Evolutionary conservation across 2,329 filamentous ascomycete species (phyloP), one percentile per base, ranked within the genome.

Genomic region (Raffaelea arxii): DNA sequence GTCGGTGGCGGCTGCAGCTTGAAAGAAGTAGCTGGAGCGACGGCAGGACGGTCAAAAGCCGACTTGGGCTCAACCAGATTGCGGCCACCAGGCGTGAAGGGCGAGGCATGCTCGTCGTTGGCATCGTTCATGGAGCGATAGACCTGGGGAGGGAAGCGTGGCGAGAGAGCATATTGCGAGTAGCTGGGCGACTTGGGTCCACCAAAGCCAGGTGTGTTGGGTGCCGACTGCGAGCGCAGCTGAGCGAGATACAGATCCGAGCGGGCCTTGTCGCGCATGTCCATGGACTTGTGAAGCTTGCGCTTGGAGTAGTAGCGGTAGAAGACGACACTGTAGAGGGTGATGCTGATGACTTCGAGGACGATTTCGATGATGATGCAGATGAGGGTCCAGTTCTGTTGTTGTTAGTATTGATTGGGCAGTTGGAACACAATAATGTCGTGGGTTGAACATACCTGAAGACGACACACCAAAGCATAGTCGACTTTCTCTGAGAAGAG

Each of bases 271-370:
- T 98, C 92, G 58, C 92, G 88, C 62, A 86, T 74, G 63, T 94
- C 86, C 92, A 98, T 98, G 53, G 89, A 90, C 76, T 96, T 97
- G 67, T 85, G 82, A 52, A 98, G 86, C 63, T 86, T 85, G 64
- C 88, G 85, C 77, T 97, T 98, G 55, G 86, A 89, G 79, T 90
- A 95, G 76, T 94, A 94, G 57, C 92, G 86, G 75, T 94, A 97
- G 74, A 97, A 96, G 63, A 96, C 82, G 61, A 96, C 77, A 59
- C 79, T 88, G 75, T 98, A 98, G 59, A 98, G 86, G 46, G 81
- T 73, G 63, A 98, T 94, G 61, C 86, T 88, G 60, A 97, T 84
- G 55, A 86, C 78, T 62, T 97, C 92, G 57, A 98, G 77, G 51
- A 96, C 86, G 55, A 98, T 76, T 67, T 98, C 92, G 63, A 98